Evolutionary conservation across 1,284 basidiomycete species (phyloP).

Genomic region (Leccinum ambiguum): DNA sequence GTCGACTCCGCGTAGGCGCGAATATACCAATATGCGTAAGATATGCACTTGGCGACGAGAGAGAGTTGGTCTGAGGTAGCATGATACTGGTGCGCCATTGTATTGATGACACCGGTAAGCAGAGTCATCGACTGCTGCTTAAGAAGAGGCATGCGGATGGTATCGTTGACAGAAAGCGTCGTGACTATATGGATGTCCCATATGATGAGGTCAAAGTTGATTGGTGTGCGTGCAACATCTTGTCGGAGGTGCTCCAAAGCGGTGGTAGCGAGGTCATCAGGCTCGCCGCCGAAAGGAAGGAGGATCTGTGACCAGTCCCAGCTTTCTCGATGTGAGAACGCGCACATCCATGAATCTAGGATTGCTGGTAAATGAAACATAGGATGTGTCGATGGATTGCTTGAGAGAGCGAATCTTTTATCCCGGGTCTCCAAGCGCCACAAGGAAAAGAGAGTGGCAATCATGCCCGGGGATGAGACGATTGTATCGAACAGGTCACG

Average conservation of each 20-base stretch:
- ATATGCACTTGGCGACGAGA: slow-evolving; percentile 28
- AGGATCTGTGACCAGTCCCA: slow-evolving; percentile 32
- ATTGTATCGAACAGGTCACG: slow-evolving; percentile 21
- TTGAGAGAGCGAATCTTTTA: slow-evolving; percentile 19
- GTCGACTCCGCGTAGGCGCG: slow-evolving; percentile 28
- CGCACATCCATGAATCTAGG: slow-evolving; percentile 32
- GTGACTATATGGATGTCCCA: slow-evolving; percentile 35
- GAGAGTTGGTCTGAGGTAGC: slow-evolving; percentile 9
- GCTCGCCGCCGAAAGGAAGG: slow-evolving; percentile 23
- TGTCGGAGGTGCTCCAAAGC: slow-evolving; percentile 28
- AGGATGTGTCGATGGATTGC: slow-evolving; percentile 9
- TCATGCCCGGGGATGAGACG: slow-evolving; percentile 23
- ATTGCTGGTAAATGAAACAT: slow-evolving; percentile 12
- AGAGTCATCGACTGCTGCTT: slow-evolving; percentile 24
- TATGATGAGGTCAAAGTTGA: slow-evolving; percentile 30
- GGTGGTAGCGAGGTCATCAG: slow-evolving; percentile 22
- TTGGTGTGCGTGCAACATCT: slow-evolving; percentile 21
- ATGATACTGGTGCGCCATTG: slow-evolving; percentile 14
- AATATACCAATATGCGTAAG: slow-evolving; percentile 33
- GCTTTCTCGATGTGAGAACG: slow-evolving; percentile 23
- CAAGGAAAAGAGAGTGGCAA: slow-evolving; percentile 26
- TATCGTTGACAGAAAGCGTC: slow-evolving; percentile 28
- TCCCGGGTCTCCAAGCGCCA: slow-evolving; percentile 30
- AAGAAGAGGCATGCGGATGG: slow-evolving; percentile 27
- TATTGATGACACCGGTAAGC: slow-evolving; percentile 20